Conservation (phyloP, 2,329 filamentous ascomycete genomes). For the Beauveria brongniartii region DNA sequence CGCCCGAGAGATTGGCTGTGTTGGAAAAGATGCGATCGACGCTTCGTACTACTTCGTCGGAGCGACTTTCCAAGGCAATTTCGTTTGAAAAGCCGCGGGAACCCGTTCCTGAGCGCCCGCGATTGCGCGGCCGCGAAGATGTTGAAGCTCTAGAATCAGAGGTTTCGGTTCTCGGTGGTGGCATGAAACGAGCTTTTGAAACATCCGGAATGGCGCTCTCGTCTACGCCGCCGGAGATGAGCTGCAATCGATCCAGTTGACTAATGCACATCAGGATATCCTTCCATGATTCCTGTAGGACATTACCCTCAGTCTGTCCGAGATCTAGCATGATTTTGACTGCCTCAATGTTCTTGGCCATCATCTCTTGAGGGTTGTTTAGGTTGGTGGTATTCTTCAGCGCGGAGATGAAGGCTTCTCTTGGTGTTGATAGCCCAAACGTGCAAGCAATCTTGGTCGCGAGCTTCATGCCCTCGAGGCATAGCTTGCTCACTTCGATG, state of each 20-base stretch:
- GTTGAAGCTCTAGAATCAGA: constrained; percentile 58
- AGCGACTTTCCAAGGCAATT: constrained; percentile 85
- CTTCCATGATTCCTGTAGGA: constrained; percentile 85
- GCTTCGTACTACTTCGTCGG: constrained; percentile 83
- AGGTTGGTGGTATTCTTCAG: constrained; percentile 91
- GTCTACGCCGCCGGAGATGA: constrained; percentile 90
- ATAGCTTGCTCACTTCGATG: constrained; percentile 82
- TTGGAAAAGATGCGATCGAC: constrained; percentile 97
- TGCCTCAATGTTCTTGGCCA: constrained; percentile 92
- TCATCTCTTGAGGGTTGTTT: constrained; percentile 91
- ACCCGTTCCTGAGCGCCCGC: constrained; percentile 46
- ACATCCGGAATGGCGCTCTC: constrained; percentile 90
- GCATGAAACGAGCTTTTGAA: constrained; percentile 67
- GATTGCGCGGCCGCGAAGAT: constrained; percentile 41
- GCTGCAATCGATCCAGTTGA: constrained; percentile 87
- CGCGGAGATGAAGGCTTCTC: constrained; percentile 90
- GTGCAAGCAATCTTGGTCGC: constrained; percentile 88
- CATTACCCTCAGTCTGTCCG: constrained; percentile 85
- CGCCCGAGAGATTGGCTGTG: constrained; percentile 84
- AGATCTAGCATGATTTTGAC: constrained; percentile 87
- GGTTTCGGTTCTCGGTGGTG: constrained; percentile 46
- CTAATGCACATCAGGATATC: constrained; percentile 93
- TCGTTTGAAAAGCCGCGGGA: constrained; percentile 64
- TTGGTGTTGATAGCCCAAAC: constrained; percentile 86
- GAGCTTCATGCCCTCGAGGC: constrained; percentile 90